Conservation (phyloP, 441 rosid genomes). For the Melastoma candidum region DNA sequence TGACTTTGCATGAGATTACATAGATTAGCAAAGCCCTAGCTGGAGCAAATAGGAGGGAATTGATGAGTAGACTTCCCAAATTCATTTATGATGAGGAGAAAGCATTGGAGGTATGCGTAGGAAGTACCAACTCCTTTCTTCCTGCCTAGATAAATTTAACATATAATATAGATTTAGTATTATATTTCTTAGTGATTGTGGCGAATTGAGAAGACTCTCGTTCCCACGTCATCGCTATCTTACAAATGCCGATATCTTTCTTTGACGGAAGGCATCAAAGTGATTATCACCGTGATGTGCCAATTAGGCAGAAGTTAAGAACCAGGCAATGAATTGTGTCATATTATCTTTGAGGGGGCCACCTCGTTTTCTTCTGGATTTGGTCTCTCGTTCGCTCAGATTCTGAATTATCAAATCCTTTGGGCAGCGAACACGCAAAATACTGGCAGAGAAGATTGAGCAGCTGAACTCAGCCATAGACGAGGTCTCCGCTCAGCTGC, state of each 20-base stretch:
- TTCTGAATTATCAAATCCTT: neutral
- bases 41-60: conserved; percentile 15
- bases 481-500: conserved; percentile 38
- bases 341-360: no score
- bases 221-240: no score
- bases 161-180: neutral
- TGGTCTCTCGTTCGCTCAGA: neutral
- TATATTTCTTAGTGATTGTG: neutral
- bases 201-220: neutral
- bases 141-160: neutral
- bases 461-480: conserved; percentile 43
- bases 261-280: no score
- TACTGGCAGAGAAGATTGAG: conserved; percentile 32
- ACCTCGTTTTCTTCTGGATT: neutral
- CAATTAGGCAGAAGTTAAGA: no score
- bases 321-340: no score
- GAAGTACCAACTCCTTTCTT: neutral
- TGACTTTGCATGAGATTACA: neutral
- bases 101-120: conserved; percentile 14
- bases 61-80: conserved; percentile 18
- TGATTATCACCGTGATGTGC: no score
- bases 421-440: conserved; percentile 29
- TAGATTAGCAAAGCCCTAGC: conserved; percentile 27
- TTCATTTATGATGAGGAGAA: conserved; percentile 22
- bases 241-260: no score